Conservation (phyloP, 257 asterid genomes). For the Fraxinus americana region DNA sequence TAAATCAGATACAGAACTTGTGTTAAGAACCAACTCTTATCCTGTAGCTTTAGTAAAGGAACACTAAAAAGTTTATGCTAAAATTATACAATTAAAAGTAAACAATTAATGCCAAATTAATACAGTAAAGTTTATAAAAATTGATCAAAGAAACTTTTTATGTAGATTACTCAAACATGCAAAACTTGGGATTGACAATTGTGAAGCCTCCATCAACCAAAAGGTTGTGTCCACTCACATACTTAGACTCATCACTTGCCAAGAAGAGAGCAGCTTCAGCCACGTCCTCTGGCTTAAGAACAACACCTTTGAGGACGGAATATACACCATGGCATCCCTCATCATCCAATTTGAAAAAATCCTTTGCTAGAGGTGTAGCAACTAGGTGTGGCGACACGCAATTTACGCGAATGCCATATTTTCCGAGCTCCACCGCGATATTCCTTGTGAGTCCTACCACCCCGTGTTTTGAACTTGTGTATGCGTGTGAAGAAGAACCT, state of each 20-base stretch:
- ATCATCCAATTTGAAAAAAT: slow-evolving; percentile 5
- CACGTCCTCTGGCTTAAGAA: slow-evolving; percentile 29
- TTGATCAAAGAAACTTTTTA: too few relatives aligned
- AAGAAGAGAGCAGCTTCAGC: slow-evolving; percentile 37
- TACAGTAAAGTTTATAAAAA: too few relatives aligned
- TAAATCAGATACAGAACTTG: too few relatives aligned
- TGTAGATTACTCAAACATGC: background rate
- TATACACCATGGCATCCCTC: background rate
- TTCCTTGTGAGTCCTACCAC: slow-evolving; percentile 31
- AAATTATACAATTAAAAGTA: too few relatives aligned
- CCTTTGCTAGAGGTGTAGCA: slow-evolving; percentile 20
- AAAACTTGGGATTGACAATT: slow-evolving; percentile 27
- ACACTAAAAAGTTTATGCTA: too few relatives aligned
- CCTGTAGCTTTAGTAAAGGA: too few relatives aligned
- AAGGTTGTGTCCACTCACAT: slow-evolving; percentile 40
- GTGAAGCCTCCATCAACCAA: slow-evolving; percentile 51
- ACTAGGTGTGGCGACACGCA: slow-evolving; percentile 39
- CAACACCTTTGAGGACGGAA: slow-evolving; percentile 26
- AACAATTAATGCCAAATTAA: too few relatives aligned
- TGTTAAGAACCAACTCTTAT: too few relatives aligned
- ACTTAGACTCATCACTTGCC: slow-evolving; percentile 41
- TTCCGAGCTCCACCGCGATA: slow-evolving; percentile 34
- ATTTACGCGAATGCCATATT: slow-evolving; percentile 42
- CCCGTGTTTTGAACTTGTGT: slow-evolving; percentile 39
- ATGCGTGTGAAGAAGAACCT: slow-evolving; percentile 30